Conservation (phyloP, 75 land plant species). For the Cupressus sempervirens region DNA sequence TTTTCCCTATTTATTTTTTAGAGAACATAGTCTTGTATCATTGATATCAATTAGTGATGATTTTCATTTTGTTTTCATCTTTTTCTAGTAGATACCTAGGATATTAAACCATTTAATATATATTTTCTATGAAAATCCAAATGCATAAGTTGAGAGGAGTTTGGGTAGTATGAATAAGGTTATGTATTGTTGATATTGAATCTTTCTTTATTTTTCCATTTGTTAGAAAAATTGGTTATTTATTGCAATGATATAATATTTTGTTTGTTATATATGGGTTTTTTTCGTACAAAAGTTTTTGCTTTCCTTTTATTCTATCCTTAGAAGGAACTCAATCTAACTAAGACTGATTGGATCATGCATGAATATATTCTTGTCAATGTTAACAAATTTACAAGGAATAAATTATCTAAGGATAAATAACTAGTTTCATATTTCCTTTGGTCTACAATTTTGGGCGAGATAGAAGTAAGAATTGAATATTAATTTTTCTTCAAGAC, state of each 20-base stretch:
- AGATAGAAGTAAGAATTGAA: background rate
- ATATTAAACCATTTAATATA: too few species aligned
- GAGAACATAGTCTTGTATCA: too few species aligned
- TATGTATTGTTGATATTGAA: background rate
- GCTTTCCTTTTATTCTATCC: background rate
- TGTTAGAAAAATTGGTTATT: background rate
- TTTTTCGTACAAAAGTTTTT: background rate
- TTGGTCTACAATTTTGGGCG: background rate
- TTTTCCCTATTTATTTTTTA: too few species aligned
- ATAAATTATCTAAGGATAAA: slow-evolving; percentile 1
- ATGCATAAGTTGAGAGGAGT: background rate
- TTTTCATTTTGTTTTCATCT: too few species aligned
- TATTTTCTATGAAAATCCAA: too few species aligned
- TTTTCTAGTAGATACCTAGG: too few species aligned
- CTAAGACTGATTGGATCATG: slow-evolving; percentile 19
- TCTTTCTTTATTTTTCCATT: too few species aligned
- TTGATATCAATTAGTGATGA: too few species aligned
- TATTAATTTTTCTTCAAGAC: background rate
- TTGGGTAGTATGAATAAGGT: background rate
- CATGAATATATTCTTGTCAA: slow-evolving; percentile 16
- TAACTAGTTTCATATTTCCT: background rate
- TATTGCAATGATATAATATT: background rate
- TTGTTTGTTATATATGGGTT: too few species aligned
- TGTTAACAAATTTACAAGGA: background rate
- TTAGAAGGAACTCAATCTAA: slow-evolving; percentile 22